Evolutionary conservation across 345 rosid species (phyloP).

Genomic region (Cardamine chenopodiifolia): DNA sequence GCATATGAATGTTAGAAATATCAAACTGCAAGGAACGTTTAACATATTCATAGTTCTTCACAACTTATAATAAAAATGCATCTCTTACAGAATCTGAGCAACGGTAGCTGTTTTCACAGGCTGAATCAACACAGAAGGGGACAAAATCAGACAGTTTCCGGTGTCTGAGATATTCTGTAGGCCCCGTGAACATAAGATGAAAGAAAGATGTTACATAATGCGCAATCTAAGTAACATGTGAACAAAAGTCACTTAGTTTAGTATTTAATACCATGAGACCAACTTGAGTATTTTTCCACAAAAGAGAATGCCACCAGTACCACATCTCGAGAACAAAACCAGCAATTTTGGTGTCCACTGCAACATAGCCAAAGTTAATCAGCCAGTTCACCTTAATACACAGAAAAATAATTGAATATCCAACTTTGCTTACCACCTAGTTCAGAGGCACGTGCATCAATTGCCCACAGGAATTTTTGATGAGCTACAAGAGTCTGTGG

Average conservation of each 20-base stretch:
- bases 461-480: constrained; percentile 76
- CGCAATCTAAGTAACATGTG: constrained; percentile 10
- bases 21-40: not conserved
- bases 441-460: constrained; percentile 70
- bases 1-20: constrained; percentile 17
- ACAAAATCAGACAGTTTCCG: constrained; percentile 44
- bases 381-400: constrained; percentile 19
- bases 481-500: constrained; percentile 81
- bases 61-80: constrained; percentile 11
- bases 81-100: constrained; percentile 66
- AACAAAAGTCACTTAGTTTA: constrained; percentile 6
- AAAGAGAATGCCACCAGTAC: constrained; percentile 85
- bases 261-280: constrained; percentile 52
- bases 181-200: constrained; percentile 31
- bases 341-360: constrained; percentile 65
- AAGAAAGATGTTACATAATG: constrained; percentile 27
- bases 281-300: constrained; percentile 64
- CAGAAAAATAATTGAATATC: constrained; percentile 7
- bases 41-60: constrained; percentile 20
- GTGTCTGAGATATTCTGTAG: constrained; percentile 55
- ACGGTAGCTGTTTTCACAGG: constrained; percentile 60
- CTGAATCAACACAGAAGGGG: constrained; percentile 61
- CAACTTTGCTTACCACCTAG: constrained; percentile 50
- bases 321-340: constrained; percentile 85
- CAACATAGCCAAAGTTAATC: constrained; percentile 24